Evolutionary conservation across 371 early-diverging fungal species (phyloP).

Genomic region (Zopfochytrium polystomum): DNA sequence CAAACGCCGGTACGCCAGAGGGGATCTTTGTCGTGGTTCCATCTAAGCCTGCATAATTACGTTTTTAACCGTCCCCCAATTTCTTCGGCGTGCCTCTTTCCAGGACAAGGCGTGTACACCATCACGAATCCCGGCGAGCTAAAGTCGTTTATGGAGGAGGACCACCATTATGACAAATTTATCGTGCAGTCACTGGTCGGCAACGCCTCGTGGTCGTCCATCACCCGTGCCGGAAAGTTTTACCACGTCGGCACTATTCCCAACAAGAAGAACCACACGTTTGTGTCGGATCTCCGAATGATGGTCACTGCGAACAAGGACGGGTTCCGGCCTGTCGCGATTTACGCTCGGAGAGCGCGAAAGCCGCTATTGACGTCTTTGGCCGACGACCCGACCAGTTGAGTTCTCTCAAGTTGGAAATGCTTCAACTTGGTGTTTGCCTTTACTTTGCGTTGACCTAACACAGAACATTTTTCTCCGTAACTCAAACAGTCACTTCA

Average conservation of each 20-base stretch:
- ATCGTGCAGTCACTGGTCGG: slow-evolving; percentile 92
- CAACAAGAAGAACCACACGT: slow-evolving; percentile 83
- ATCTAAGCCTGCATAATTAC: not conserved
- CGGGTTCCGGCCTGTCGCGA: slow-evolving; percentile 84
- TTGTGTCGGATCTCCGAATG: slow-evolving; percentile 83
- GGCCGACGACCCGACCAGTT: slow-evolving; percentile 56
- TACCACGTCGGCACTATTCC: slow-evolving; percentile 93
- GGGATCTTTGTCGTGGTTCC: not conserved
- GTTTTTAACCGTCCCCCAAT: too few species aligned
- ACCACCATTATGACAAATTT: slow-evolving; percentile 91
- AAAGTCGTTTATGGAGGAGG: slow-evolving; percentile 68
- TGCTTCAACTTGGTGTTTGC: slow-evolving; percentile 21
- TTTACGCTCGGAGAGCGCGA: slow-evolving; percentile 82
- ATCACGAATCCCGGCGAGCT: slow-evolving; percentile 80
- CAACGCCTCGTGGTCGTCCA: slow-evolving; percentile 86
- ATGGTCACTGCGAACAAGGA: slow-evolving; percentile 78
- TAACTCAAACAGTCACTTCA: slow-evolving; percentile 49
- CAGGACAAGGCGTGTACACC: slow-evolving; percentile 91
- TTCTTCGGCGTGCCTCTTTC: too few species aligned
- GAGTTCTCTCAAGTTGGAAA: slow-evolving; percentile 40
- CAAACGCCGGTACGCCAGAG: slow-evolving; percentile 69
- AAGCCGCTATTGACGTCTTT: slow-evolving; percentile 70
- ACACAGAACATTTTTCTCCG: not conserved
- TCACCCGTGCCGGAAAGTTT: slow-evolving; percentile 74
- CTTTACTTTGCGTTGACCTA: not conserved